These are phyloP conservation scores for Hypoxylon sp. DNA, from an alignment of 2,329 filamentous ascomycete species.

Conservation along the genomic window DNA sequence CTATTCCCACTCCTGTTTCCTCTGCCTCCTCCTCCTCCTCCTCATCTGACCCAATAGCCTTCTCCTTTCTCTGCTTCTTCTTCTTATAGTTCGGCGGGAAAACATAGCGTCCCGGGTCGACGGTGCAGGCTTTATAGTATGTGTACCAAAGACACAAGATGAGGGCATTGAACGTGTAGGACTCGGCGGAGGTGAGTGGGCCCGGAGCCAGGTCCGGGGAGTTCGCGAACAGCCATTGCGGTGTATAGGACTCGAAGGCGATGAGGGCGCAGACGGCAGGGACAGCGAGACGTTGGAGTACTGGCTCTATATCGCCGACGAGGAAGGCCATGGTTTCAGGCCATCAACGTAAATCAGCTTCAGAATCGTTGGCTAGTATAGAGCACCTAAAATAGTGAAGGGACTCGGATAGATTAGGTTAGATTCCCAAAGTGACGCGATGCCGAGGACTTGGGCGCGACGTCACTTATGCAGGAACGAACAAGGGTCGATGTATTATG, in stretches of 20 bases:
- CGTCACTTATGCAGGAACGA: conserved; percentile 42
- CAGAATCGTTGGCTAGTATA: neutral
- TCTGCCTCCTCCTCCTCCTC: conserved; percentile 49
- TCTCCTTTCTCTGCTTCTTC: conserved; percentile 49
- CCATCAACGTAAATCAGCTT: conserved; percentile 6
- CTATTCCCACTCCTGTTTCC: conserved; percentile 31
- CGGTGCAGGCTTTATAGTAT: conserved; percentile 74
- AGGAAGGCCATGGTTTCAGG: conserved; percentile 52
- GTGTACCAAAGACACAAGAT: conserved; percentile 76
- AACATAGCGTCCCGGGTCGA: conserved; percentile 70
- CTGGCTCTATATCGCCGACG: conserved; percentile 50
- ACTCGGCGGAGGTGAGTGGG: conserved; percentile 70
- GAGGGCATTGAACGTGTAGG: conserved; percentile 75
- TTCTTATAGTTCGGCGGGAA: conserved; percentile 54
- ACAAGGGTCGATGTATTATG: conserved; percentile 25
- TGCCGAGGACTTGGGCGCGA: conserved; percentile 22
- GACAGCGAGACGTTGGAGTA: conserved; percentile 73
- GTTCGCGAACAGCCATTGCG: conserved; percentile 78
- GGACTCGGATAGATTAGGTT: conserved; percentile 11
- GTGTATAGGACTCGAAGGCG: conserved; percentile 77
- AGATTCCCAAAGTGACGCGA: conserved; percentile 28
- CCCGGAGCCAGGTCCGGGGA: conserved; percentile 71
- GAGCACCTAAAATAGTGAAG: neutral
- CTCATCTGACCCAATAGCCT: conserved; percentile 44
- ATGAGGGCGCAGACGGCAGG: conserved; percentile 77